Conservation (phyloP, 2,329 filamentous ascomycete species). For the Scedosporium aurantiacum region DNA sequence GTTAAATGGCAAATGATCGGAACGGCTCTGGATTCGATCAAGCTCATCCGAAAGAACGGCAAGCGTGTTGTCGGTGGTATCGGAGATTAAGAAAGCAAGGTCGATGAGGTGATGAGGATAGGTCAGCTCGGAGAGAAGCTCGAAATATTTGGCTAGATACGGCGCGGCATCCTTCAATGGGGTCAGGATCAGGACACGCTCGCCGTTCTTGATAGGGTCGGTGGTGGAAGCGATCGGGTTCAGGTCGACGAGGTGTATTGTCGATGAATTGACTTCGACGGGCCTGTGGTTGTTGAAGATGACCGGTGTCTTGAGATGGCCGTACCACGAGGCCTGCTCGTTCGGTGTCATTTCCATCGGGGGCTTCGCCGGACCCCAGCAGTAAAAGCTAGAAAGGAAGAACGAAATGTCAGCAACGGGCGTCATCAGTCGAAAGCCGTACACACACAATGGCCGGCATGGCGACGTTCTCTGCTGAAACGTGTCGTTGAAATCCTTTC, state of each 20-base stretch:
- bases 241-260: slow-evolving; percentile 71
- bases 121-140: slow-evolving; percentile 76
- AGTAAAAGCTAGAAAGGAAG: slow-evolving; percentile 65
- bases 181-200: slow-evolving; percentile 83
- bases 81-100: slow-evolving; percentile 85
- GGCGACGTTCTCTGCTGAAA: neutral
- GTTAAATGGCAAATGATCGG: slow-evolving; percentile 72
- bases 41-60: slow-evolving; percentile 78
- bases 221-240: slow-evolving; percentile 74
- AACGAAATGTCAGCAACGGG: neutral
- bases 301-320: slow-evolving; percentile 81
- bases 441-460: neutral
- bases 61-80: slow-evolving; percentile 83
- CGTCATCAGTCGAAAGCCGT: neutral
- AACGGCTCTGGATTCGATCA: slow-evolving; percentile 73
- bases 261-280: slow-evolving; percentile 68
- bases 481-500: neutral
- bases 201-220: slow-evolving; percentile 67
- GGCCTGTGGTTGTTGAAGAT: slow-evolving; percentile 93
- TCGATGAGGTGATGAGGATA: slow-evolving; percentile 96
- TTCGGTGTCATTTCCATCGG: slow-evolving; percentile 92
- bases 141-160: slow-evolving; percentile 82
- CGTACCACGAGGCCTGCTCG: slow-evolving; percentile 81
- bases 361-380: slow-evolving; percentile 90
- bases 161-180: slow-evolving; percentile 80